Evolutionary conservation across 2,329 filamentous ascomycete species (phyloP).

Genomic region (Grosmannia penicillata): DNA sequence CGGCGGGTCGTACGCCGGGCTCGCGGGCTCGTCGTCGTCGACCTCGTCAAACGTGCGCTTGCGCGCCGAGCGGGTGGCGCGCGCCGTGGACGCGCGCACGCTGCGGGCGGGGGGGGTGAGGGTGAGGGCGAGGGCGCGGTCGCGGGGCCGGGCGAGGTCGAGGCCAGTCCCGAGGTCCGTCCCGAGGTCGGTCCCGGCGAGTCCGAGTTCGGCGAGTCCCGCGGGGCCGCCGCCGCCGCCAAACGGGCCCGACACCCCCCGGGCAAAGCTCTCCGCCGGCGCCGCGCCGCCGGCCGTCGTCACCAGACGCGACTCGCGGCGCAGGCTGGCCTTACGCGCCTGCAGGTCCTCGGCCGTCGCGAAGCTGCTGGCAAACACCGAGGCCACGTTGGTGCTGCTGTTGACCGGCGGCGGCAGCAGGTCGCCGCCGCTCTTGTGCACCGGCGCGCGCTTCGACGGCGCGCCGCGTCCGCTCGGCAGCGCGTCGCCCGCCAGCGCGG

Average conservation of each 20-base stretch:
- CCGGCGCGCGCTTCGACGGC: conserved; percentile 6
- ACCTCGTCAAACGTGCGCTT: conserved; percentile 41
- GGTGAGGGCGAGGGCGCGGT: no score
- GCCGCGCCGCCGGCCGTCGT: conserved; percentile 23
- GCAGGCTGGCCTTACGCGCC: conserved; percentile 13
- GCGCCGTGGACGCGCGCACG: conserved; percentile 18
- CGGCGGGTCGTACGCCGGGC: no score
- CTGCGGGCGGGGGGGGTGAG: conserved; percentile 5
- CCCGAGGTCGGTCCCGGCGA: background rate
- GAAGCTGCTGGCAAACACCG: conserved; percentile 12
- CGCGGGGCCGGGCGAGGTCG: no score
- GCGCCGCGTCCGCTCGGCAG: conserved; percentile 5
- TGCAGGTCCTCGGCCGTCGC: conserved; percentile 12
- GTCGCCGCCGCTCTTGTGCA: conserved; percentile 2
- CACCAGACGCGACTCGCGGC: conserved; percentile 14
- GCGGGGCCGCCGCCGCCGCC: background rate
- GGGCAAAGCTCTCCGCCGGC: conserved; percentile 24
- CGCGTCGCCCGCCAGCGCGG: conserved; percentile 6
- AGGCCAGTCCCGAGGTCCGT: conserved; percentile 5
- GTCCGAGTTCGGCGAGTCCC: background rate
- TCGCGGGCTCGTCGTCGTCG: conserved; percentile 34
- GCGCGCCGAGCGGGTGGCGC: conserved; percentile 30
- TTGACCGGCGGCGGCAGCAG: background rate
- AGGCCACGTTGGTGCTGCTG: conserved; percentile 1
- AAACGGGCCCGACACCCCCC: conserved; percentile 12